Percentiles rank a stretch among this genome's conserved stretches.
These are phyloP conservation scores for Lentinula novae-zelandiae DNA, from an alignment of 1,284 basidiomycete genomes.

Conservation along the genomic window DNA sequence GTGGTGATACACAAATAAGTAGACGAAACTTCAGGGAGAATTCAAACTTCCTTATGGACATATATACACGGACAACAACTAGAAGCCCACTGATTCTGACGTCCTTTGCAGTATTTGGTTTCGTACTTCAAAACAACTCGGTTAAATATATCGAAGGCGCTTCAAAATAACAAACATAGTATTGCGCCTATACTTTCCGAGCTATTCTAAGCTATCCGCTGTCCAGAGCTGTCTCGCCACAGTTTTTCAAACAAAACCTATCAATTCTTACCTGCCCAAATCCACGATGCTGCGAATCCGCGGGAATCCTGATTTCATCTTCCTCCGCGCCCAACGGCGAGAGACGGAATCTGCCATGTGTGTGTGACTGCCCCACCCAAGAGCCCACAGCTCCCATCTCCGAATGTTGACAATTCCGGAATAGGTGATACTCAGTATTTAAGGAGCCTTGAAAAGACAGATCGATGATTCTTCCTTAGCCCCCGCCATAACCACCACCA, in stretches of 20 bases:
- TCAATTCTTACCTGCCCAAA: neutral
- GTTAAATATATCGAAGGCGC: no score
- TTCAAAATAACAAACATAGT: no score
- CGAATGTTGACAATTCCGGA: neutral
- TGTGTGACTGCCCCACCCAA: neutral
- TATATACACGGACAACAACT: no score
- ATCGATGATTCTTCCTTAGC: neutral
- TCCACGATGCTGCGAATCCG: constrained; percentile 6
- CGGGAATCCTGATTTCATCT: neutral
- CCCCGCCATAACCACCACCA: neutral
- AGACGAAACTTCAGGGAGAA: neutral
- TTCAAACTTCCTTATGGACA: neutral
- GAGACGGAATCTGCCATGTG: neutral
- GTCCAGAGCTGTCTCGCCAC: no score
- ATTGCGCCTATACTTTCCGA: no score
- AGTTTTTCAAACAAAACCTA: neutral
- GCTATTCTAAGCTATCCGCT: no score
- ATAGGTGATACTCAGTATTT: neutral
- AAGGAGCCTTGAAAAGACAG: neutral
- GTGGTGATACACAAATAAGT: neutral
- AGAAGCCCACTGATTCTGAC: no score
- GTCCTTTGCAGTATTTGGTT: no score
- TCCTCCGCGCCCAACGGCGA: constrained; percentile 2
- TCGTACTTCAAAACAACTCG: no score
- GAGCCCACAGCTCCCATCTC: neutral